Conservation (phyloP, 495 filamentous ascomycete species). For the Xylaria sp. region DNA sequence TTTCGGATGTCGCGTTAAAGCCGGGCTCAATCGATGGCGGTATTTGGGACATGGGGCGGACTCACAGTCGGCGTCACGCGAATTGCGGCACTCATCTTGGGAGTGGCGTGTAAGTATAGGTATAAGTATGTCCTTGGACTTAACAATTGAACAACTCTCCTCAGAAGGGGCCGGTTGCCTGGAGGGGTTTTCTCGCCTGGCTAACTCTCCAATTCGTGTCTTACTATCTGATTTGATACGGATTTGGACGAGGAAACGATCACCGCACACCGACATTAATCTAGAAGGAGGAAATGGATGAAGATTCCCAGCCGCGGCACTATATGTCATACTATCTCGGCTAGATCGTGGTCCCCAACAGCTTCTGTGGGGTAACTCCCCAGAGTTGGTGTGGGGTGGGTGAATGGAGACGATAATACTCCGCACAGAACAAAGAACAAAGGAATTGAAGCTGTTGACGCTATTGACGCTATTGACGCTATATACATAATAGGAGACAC, state of each 20-base stretch:
- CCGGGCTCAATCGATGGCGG: neutral
- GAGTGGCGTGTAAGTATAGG: neutral
- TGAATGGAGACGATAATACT: neutral
- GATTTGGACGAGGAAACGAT: neutral
- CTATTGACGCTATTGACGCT: neutral
- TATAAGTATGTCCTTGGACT: neutral
- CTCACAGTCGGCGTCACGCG: constrained; percentile 63
- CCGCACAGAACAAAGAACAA: constrained; percentile 4
- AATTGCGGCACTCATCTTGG: constrained; percentile 59
- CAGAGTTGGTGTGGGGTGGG: constrained; percentile 20
- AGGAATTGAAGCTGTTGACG: neutral
- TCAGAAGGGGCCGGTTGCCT: neutral
- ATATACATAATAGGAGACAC: neutral
- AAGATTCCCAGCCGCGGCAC: neutral
- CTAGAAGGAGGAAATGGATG: neutral
- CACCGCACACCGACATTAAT: neutral
- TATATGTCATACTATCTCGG: constrained; percentile 12
- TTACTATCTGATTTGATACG: neutral
- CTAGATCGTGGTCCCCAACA: constrained; percentile 9
- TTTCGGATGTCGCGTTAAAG: constrained; percentile 42
- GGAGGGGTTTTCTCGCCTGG: neutral
- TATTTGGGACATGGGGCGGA: constrained; percentile 10
- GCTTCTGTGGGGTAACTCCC: constrained; percentile 20
- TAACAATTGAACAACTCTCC: neutral
- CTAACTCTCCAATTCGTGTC: neutral